Percentiles rank a stretch among this genome's conserved stretches.
Evolutionary conservation across 495 filamentous ascomycete genomes (phyloP).

Genomic region (Aspergillus conjunctus): DNA sequence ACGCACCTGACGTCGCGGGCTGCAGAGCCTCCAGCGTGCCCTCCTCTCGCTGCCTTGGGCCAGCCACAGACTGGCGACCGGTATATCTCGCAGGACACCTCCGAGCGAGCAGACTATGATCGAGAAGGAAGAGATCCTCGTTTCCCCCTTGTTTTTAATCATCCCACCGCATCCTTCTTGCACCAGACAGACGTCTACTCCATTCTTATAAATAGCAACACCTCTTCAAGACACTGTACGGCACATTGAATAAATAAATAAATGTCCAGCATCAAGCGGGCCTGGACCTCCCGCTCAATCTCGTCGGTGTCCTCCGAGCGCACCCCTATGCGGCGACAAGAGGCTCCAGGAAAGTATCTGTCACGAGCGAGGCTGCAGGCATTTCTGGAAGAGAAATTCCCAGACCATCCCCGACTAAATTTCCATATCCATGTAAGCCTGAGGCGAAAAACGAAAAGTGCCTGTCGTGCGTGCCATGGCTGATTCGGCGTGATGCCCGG

Average conservation of each 20-base stretch:
- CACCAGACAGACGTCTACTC: not conserved
- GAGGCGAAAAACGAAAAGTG: not conserved
- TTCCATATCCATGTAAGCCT: slow-evolving; percentile 32
- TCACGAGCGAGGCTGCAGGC: slow-evolving; percentile 32
- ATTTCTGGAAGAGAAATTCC: slow-evolving; percentile 38
- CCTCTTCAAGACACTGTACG: not conserved
- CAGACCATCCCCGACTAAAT: slow-evolving; percentile 31
- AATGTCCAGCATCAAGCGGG: slow-evolving; percentile 13
- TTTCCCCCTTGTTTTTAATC: not conserved
- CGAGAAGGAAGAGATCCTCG: slow-evolving; percentile 5
- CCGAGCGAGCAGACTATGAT: not conserved
- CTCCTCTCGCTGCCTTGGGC: not conserved
- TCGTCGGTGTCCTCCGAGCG: slow-evolving; percentile 5
- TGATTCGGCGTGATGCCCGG: not conserved
- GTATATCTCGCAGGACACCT: slow-evolving; percentile 7
- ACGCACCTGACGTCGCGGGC: not conserved
- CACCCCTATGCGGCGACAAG: slow-evolving; percentile 15
- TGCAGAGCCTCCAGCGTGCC: slow-evolving; percentile 16
- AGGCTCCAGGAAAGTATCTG: slow-evolving; percentile 30
- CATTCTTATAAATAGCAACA: slow-evolving; percentile 14
- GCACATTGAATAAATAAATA: not conserved
- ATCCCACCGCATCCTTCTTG: not conserved
- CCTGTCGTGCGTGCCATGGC: not conserved
- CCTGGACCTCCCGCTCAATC: slow-evolving; percentile 2
- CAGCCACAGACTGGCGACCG: too few relatives aligned